Base-by-base conservation (phyloP, 169 alveolate genomes). In the Cryptosporidium muris region DNA sequence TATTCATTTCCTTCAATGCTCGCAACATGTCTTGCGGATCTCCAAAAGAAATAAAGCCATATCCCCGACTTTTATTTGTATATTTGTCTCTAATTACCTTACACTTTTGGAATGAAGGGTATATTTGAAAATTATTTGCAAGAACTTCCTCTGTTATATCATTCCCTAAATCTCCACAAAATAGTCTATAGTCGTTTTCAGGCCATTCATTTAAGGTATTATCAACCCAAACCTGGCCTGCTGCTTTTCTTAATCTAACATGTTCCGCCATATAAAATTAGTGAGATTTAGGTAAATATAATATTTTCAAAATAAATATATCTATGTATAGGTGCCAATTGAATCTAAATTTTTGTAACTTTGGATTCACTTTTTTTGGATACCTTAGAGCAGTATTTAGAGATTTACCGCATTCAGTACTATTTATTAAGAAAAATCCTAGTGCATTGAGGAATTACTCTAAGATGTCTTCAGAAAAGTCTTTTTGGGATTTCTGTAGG, bases 181-280 rank as follows among this genome's bases (percentile, higher is more conserved):
- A 98, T 25, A 97, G 93, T 81, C 99, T 92, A 92, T 93, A 97
- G 88, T 98, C 99, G 88, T 96, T 95, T 67, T 95, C 97, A 2
- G 97, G 96, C 99, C 99, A 98, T 45, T 97, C 99, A 58, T 95
- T 98, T 60, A 98, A 90, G 47, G 99, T 92, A 16, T 97, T 93
- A 82, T 98, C 99, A 65, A 94, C 95, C 99, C 99, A 98, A 12
- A 95, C 93, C 42, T 91, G 91, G 3, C 99, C 99, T 3, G 98
- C 99, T 25, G 98, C 98, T 91, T 96, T 96, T 67, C 99, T 90
- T 25, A 25, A 25, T 25, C 25, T 25, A 25, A 25, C 25, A 25
- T 25, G 25, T 25, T 25, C 25, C 25, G 25, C 25, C 25, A 25
- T 25, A 25, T 25, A 25, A 25, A 25, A 25, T 25, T 25, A 25